Conservation (phyloP, 2,329 filamentous ascomycete genomes). For the Pseudocercospora fijiensis region DNA sequence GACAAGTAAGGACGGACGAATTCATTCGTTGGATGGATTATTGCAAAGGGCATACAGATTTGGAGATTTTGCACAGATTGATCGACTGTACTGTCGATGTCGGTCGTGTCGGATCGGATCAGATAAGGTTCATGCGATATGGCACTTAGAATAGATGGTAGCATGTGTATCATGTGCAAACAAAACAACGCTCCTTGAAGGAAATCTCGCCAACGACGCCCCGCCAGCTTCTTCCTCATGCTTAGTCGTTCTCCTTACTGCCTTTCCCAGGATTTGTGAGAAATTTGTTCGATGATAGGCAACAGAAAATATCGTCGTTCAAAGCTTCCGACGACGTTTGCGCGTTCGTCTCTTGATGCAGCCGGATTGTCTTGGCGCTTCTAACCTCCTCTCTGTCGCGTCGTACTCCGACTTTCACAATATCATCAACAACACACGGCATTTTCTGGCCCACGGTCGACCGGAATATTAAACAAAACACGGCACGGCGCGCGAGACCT, state of each 20-base stretch:
- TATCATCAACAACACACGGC: background rate
- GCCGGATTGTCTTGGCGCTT: background rate
- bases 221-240: too few relatives aligned
- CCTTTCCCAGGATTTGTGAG: too few relatives aligned
- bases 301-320: too few relatives aligned
- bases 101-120: background rate
- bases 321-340: too few relatives aligned
- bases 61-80: background rate
- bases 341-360: too few relatives aligned
- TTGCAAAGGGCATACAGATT: background rate
- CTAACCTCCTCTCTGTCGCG: background rate
- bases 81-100: background rate
- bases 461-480: too few relatives aligned
- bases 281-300: too few relatives aligned
- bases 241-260: too few relatives aligned
- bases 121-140: background rate
- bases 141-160: background rate
- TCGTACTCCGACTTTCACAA: background rate
- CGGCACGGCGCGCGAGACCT: too few relatives aligned
- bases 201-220: too few relatives aligned
- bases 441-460: too few relatives aligned
- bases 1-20: constrained; percentile 40
- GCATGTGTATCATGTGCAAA: background rate
- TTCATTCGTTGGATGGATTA: too few relatives aligned
- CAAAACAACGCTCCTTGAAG: background rate